phyloP scores from a whole-genome alignment of 2,329 filamentous ascomycete species.

The Sporothrix brasiliensis region DNA sequence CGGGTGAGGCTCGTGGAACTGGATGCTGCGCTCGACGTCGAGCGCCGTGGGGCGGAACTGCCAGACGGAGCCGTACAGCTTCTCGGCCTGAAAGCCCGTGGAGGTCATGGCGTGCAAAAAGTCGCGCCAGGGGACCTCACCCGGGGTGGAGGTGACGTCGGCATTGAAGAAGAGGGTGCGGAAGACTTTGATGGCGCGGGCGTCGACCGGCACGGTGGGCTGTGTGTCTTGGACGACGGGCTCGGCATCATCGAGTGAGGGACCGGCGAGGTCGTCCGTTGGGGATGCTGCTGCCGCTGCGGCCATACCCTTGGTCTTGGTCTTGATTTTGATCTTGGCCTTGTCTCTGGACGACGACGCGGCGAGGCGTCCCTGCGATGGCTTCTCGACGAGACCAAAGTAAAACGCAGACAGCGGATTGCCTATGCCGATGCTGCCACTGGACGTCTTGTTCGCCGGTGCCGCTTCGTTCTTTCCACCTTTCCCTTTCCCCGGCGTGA shows the following conservation, averaged over 20 bases:
- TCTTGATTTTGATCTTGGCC: neutral
- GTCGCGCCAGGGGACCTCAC: constrained; percentile 57
- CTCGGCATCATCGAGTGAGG: neutral
- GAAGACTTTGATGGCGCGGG: constrained; percentile 44
- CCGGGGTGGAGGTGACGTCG: constrained; percentile 43
- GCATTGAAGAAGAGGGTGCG: constrained; percentile 49
- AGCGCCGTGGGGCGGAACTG: constrained; percentile 54
- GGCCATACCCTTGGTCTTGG: neutral
- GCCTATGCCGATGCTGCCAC: neutral
- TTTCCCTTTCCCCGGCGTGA: neutral
- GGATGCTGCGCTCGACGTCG: constrained; percentile 54
- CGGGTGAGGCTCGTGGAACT: constrained; percentile 65
- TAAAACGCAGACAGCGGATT: neutral
- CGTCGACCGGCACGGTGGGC: constrained; percentile 39
- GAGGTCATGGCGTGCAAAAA: constrained; percentile 56
- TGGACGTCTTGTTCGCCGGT: neutral
- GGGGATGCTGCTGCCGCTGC: neutral
- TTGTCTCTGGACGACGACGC: neutral
- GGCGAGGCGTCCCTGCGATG: neutral
- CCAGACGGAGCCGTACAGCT: constrained; percentile 65
- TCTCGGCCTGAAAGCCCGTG: constrained; percentile 56
- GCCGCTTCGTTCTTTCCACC: neutral
- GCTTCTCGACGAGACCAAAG: neutral
- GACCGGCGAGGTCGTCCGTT: neutral
- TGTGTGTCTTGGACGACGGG: constrained; percentile 20